Percentiles rank a stretch among this genome's conserved stretches.
These are phyloP conservation scores for Pyrenophora seminiperda DNA, from an alignment of 2,329 filamentous ascomycete species.

Conservation along the genomic window DNA sequence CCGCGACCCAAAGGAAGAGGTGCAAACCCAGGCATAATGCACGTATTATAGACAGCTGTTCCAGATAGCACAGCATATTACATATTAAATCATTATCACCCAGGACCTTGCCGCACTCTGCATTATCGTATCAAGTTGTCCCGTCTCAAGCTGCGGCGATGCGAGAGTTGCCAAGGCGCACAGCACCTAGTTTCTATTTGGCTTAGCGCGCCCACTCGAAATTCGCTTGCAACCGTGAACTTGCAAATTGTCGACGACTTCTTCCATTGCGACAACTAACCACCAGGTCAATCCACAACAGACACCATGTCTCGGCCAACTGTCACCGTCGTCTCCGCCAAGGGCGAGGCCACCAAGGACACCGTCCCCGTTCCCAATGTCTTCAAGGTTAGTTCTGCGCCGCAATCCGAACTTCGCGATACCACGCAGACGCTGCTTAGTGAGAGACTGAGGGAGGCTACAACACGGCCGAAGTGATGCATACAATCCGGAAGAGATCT, in stretches of 20 bases:
- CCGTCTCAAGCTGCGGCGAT: background rate
- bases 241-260: constrained; percentile 11
- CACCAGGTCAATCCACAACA: constrained; percentile 34
- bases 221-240: constrained; percentile 7
- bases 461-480: constrained; percentile 17
- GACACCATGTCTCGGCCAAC: constrained; percentile 82
- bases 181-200: background rate
- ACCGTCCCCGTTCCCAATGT: constrained; percentile 93
- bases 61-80: no score
- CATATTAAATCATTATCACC: no score
- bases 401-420: constrained; percentile 20
- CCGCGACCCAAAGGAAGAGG: no score
- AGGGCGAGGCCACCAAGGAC: constrained; percentile 88
- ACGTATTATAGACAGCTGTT: no score
- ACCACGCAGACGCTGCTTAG: constrained; percentile 9
- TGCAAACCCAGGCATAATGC: no score
- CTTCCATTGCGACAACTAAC: constrained; percentile 35
- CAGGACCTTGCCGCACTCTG: no score
- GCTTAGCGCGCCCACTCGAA: constrained; percentile 10
- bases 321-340: constrained; percentile 94
- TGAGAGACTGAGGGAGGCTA: constrained; percentile 8
- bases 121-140: background rate
- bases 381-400: constrained; percentile 66
- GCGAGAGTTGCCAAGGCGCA: background rate
- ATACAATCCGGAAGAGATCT: constrained; percentile 8